phyloP scores from a whole-genome alignment of 2,329 filamentous ascomycete species.

The Macrophomina phaseolina region DNA sequence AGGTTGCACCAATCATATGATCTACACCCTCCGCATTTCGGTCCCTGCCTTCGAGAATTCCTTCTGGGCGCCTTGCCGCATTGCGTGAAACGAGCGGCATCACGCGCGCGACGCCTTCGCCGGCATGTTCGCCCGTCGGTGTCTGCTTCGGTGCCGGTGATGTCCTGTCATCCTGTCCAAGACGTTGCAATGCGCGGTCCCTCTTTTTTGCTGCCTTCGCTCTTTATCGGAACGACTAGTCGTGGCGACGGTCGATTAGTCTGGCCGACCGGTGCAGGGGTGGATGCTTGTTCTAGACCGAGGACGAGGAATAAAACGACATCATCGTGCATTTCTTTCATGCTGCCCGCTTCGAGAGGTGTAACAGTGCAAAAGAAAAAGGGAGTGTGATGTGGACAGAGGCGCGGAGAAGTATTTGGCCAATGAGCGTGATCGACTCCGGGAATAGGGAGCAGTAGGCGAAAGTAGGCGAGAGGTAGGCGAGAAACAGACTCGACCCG shows the following conservation, averaged over 20 bases:
- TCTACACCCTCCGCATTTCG: no score
- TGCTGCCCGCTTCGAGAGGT: background rate
- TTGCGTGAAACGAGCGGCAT: background rate
- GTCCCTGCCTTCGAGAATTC: no score
- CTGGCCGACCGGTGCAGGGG: background rate
- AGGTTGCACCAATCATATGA: no score
- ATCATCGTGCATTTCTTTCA: background rate
- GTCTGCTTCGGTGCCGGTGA: background rate
- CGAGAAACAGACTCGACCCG: background rate
- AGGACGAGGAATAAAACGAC: background rate
- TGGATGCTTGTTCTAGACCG: background rate
- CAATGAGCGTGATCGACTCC: background rate
- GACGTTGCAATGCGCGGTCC: no score
- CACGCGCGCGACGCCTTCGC: background rate
- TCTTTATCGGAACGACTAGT: background rate
- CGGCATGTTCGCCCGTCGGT: background rate
- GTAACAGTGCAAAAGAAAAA: no score
- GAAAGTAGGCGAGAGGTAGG: background rate
- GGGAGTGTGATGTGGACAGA: background rate
- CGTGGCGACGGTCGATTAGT: background rate
- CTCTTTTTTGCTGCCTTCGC: no score
- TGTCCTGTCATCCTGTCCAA: background rate
- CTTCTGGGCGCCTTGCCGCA: no score
- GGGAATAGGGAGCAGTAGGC: background rate
- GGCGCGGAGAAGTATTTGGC: background rate